These are phyloP conservation scores for Knufia fluminis DNA, from an alignment of 2,329 filamentous ascomycete genomes.

Conservation along the genomic window DNA sequence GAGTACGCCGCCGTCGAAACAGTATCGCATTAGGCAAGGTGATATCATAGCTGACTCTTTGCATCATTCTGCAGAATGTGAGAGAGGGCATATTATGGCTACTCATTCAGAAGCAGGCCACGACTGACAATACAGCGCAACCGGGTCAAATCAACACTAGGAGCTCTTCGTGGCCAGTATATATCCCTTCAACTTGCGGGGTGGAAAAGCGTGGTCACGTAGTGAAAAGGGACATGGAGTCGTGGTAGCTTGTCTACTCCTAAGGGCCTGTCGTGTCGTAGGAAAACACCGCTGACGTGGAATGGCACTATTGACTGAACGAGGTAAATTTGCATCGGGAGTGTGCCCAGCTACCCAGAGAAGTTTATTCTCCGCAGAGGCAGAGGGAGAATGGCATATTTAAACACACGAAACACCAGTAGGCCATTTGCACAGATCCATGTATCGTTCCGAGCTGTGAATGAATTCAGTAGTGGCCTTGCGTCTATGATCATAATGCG, in stretches of 20 bases:
- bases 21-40: conserved; percentile 53
- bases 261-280: conserved; percentile 31
- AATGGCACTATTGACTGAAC: conserved; percentile 32
- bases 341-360: no score
- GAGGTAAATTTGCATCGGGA: conserved; percentile 26
- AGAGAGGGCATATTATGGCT: conserved; percentile 29
- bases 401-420: no score
- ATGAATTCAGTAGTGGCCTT: no score
- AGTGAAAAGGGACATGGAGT: conserved; percentile 37
- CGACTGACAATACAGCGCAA: conserved; percentile 32
- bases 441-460: no score
- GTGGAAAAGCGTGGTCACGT: conserved; percentile 39
- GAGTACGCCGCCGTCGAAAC: conserved; percentile 49
- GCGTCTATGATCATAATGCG: no score
- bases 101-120: conserved; percentile 33
- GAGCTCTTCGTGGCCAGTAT: conserved; percentile 35
- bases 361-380: no score
- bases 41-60: conserved; percentile 47
- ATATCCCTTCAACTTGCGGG: conserved; percentile 38
- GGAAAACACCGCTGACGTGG: conserved; percentile 37
- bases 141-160: conserved; percentile 33
- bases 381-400: no score
- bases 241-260: conserved; percentile 25
- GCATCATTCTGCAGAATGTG: conserved; percentile 29
- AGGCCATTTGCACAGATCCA: no score